Base-by-base conservation (phyloP, 257 asterid genomes). In the Solanum rostratum region DNA sequence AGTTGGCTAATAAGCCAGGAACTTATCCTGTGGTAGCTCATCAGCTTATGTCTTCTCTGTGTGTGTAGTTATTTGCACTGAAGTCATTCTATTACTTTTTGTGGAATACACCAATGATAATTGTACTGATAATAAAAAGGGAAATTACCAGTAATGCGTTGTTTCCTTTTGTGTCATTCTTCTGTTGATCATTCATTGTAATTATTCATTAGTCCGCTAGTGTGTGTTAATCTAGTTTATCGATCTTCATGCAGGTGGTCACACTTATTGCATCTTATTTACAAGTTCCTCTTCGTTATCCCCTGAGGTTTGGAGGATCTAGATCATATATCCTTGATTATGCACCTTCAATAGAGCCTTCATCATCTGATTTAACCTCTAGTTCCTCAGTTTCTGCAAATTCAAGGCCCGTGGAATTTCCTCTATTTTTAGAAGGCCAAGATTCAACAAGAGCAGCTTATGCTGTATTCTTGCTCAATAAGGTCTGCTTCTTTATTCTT, bases 381-480 rank as follows among this genome's bases (percentile, higher is more conserved):
- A 90, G 91, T 87, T 87, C 95, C 9, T 39, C 63, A 86, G 80
- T 82, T 84, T 86, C 88, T 24, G 87, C 94, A 49, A 93, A 87
- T 87, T 85, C 86, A 20, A 93, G 92, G 83, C 91, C 94, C 11
- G 94, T 91, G 79, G 98, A 96, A 83, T 96, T 96, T 71, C 98
- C 99, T 86, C 92, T 96, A 84, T 95, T 93, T 76, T 84, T 95
- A 78, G 98, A 96, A 91, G 98, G 98, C 84, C 98, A 95, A 89
- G 99, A 96, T 85, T 93, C 98, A 62, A 96, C 98, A 70, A 95
- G 99, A 91, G 97, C 99, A 87, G 99, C 98, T 33, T 96, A 96
- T 84, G 99, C 97, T 79, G 95, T 96, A 82, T 96, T 96, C 92
- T 92, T 96, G 92, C 94, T 96, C 85, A 96, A 95, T 91, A 96